Conservation (phyloP, 306 rosid genomes). For the Casuarina cunninghamiana region DNA sequence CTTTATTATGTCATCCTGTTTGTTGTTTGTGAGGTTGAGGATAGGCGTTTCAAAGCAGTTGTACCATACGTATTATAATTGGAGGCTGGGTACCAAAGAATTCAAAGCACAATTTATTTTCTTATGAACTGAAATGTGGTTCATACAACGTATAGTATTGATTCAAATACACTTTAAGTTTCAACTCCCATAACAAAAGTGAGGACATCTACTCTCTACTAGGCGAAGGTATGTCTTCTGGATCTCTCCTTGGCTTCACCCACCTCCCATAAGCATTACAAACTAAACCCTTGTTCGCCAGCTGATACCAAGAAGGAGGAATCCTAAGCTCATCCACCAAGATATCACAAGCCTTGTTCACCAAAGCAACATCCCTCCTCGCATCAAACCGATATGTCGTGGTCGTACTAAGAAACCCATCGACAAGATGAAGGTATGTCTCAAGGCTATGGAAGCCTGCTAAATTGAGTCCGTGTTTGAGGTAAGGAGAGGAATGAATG, state of each 20-base stretch:
- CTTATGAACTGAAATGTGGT: too few relatives aligned
- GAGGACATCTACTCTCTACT: constrained; percentile 26
- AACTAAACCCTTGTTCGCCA: constrained; percentile 63
- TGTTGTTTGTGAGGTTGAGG: too few relatives aligned
- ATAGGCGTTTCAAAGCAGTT: too few relatives aligned
- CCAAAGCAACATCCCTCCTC: constrained; percentile 61
- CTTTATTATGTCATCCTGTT: too few relatives aligned
- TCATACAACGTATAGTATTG: too few relatives aligned
- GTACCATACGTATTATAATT: too few relatives aligned
- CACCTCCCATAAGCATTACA: constrained; percentile 64
- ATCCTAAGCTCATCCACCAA: constrained; percentile 58
- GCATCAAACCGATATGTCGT: constrained; percentile 45
- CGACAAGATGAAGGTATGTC: constrained; percentile 69
- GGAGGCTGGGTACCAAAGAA: too few relatives aligned
- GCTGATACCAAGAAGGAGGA: constrained; percentile 65
- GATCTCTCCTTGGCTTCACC: constrained; percentile 67
- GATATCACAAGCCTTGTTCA: constrained; percentile 66
- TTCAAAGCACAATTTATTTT: too few relatives aligned
- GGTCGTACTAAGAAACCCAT: constrained; percentile 42
- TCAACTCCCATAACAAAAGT: constrained; percentile 24
- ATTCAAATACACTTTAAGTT: constrained; percentile 13
- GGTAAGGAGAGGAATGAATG: constrained; percentile 49
- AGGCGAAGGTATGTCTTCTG: constrained; percentile 71
- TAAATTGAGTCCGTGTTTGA: constrained; percentile 46
- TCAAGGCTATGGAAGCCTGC: constrained; percentile 58